A percentile compares a stretch with the other conserved stretches of the same genome.
Evolutionary conservation across 257 asterid genomes (phyloP).

Genomic region (Penstemon davidsonii): DNA sequence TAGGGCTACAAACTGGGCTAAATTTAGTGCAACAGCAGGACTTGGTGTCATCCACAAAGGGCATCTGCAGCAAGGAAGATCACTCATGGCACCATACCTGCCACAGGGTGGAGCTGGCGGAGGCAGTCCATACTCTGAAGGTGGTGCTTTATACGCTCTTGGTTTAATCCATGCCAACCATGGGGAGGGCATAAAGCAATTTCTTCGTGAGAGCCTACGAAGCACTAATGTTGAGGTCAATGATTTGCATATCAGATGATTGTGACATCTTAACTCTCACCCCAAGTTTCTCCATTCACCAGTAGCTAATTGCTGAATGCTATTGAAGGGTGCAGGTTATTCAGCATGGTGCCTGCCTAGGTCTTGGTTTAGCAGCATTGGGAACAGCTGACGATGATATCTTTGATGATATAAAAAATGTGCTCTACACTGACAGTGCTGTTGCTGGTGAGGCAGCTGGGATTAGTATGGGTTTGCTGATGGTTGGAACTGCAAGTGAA

Average conservation of each 20-base stretch:
- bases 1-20: slow-evolving; percentile 98
- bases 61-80: slow-evolving; percentile 94
- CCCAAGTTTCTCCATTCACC: slow-evolving; percentile 6
- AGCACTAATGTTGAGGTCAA: slow-evolving; percentile 84
- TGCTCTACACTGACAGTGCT: slow-evolving; percentile 92
- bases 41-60: slow-evolving; percentile 97
- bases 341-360: slow-evolving; percentile 99
- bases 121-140: slow-evolving; percentile 96
- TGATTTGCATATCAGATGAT: slow-evolving; percentile 4
- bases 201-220: slow-evolving; percentile 88
- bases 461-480: slow-evolving; percentile 88
- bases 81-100: slow-evolving; percentile 97
- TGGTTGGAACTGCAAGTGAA: slow-evolving; percentile 99
- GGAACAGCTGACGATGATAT: slow-evolving; percentile 95
- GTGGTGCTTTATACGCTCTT: slow-evolving; percentile 95
- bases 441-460: slow-evolving; percentile 99
- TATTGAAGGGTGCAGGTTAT: slow-evolving; percentile 60
- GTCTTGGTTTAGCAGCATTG: slow-evolving; percentile 95
- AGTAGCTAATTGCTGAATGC: slow-evolving; percentile 23
- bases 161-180: slow-evolving; percentile 99
- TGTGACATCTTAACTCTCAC: not conserved
- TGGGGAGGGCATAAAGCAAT: slow-evolving; percentile 93
- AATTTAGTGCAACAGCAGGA: slow-evolving; percentile 98
- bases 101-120: slow-evolving; percentile 96
- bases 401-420: slow-evolving; percentile 79